phyloP scores from a whole-genome alignment of 1,284 basidiomycete genomes.

The Sparassis latifolia region DNA sequence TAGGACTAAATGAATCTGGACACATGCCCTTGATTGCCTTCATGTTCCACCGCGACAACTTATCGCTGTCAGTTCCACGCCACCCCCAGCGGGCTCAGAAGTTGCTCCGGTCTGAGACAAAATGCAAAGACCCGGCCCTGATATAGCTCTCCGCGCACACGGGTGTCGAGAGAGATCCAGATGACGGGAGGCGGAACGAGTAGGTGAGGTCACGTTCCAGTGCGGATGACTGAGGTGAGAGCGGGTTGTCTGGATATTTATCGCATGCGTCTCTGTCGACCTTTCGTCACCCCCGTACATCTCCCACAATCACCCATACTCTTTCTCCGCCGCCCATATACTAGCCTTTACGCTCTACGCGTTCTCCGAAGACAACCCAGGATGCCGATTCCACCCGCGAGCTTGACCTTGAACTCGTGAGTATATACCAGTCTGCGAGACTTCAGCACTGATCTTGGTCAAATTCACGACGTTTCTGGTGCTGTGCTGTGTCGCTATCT shows the following conservation, averaged over 20 bases:
- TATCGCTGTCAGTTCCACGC: background rate
- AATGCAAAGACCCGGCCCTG: background rate
- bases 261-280: conserved; percentile 11
- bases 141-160: no score
- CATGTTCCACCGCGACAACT: conserved; percentile 27
- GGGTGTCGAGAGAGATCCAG: conserved; percentile 1
- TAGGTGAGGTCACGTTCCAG: conserved; percentile 6
- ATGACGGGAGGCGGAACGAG: background rate
- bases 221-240: conserved; percentile 5
- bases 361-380: background rate
- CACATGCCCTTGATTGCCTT: conserved; percentile 58
- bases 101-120: background rate
- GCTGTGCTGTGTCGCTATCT: no score
- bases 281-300: background rate
- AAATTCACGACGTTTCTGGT: no score
- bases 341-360: no score
- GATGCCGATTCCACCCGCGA: conserved; percentile 25
- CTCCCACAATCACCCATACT: no score
- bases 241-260: conserved; percentile 1
- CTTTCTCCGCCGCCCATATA: no score
- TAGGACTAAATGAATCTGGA: background rate
- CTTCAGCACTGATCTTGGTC: background rate
- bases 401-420: conserved; percentile 22
- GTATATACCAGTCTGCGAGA: conserved; percentile 6
- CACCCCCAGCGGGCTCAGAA: background rate